phyloP scores from a whole-genome alignment of 257 asterid genomes.

The Solanum lycopersicoides region DNA sequence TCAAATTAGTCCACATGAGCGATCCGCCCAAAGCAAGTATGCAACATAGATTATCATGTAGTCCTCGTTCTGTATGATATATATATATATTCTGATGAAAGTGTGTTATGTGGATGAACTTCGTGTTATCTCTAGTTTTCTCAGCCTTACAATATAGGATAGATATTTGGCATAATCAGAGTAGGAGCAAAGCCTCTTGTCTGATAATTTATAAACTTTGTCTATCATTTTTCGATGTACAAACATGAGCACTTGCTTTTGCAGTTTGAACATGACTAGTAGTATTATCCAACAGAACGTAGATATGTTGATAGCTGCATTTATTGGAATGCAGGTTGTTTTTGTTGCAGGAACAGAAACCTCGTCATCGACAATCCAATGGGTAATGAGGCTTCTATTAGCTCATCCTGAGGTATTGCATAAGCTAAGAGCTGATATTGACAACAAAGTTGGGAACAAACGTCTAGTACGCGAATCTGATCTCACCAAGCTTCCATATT shows the following conservation, averaged over 20 bases:
- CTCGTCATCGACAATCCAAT: slow-evolving; percentile 19
- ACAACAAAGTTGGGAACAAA: slow-evolving; percentile 27
- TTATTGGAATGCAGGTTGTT: slow-evolving; percentile 15
- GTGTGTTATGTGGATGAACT: background rate
- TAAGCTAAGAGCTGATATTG: slow-evolving; percentile 32
- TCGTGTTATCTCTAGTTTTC: background rate
- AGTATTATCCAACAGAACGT: background rate
- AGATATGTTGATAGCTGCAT: background rate
- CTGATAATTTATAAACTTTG: background rate
- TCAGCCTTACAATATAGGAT: background rate
- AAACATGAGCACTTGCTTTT: background rate
- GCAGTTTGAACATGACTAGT: background rate
- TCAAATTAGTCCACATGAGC: too few relatives aligned
- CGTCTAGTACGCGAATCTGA: slow-evolving; percentile 30
- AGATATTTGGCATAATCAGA: background rate
- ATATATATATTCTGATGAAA: background rate
- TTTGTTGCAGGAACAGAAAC: slow-evolving; percentile 51
- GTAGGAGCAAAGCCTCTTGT: background rate
- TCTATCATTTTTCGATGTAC: background rate
- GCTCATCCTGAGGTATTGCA: slow-evolving; percentile 19
- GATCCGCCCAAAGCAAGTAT: too few relatives aligned
- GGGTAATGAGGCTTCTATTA: slow-evolving; percentile 38
- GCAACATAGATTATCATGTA: background rate
- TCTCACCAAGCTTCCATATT: slow-evolving; percentile 38
- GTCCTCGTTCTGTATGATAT: background rate